These are phyloP conservation scores for Candida arabinofermentans DNA, from an alignment of 805 yeast species.

Conservation along the genomic window DNA sequence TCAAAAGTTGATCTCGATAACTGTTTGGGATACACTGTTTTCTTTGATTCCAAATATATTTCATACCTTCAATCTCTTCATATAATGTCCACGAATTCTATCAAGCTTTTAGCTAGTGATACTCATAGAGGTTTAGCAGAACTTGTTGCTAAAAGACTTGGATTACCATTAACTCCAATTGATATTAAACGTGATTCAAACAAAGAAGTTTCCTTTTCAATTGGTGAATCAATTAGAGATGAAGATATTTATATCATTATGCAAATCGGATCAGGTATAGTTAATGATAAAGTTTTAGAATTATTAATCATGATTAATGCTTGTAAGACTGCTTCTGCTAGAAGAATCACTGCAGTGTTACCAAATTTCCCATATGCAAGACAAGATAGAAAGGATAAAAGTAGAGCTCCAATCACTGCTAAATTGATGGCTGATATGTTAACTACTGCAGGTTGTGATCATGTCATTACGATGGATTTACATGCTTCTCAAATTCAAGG, in stretches of 20 bases:
- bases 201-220: constrained; percentile 71
- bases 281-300: constrained; percentile 73
- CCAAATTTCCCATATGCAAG: constrained; percentile 88
- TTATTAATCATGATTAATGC: constrained; percentile 76
- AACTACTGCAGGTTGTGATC: constrained; percentile 82
- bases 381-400: constrained; percentile 82
- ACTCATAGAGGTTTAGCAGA: constrained; percentile 66
- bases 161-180: constrained; percentile 57
- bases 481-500: constrained; percentile 92
- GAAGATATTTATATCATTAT: constrained; percentile 78
- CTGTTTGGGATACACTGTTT: too few species aligned
- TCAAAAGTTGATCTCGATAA: too few species aligned
- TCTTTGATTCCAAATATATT: too few species aligned
- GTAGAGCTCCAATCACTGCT: constrained; percentile 83
- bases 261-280: constrained; percentile 75
- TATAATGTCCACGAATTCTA: constrained; percentile 69
- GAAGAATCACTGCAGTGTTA: constrained; percentile 77
- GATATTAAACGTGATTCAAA: constrained; percentile 63
- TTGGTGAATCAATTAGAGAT: constrained; percentile 80
- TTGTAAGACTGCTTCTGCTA: constrained; percentile 77
- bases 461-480: constrained; percentile 81
- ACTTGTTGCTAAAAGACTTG: constrained; percentile 60
- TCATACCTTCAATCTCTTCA: neutral
- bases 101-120: constrained; percentile 64
- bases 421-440: constrained; percentile 79